Evolutionary conservation across 345 rosid species (phyloP).

Genomic region (Brassica nigra): DNA sequence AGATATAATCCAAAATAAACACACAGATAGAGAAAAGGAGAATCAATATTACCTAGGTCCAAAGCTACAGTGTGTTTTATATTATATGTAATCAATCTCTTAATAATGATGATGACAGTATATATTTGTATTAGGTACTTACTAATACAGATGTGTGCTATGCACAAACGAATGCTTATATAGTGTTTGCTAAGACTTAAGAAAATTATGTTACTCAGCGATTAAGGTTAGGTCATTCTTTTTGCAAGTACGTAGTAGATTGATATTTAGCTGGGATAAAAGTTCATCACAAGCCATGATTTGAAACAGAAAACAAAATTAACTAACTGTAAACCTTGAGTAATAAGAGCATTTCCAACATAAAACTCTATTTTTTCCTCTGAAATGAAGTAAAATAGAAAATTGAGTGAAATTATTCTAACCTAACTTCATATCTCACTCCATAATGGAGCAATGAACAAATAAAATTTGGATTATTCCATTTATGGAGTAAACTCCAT

Average conservation of each 20-base stretch:
- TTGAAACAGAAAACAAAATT: no score
- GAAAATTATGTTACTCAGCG: not conserved
- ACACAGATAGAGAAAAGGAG: conserved; percentile 14
- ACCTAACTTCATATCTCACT: no score
- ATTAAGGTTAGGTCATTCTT: not conserved
- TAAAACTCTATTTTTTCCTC: no score
- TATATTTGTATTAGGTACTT: not conserved
- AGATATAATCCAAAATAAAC: conserved; percentile 9
- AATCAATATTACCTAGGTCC: conserved; percentile 31
- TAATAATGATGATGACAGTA: not conserved
- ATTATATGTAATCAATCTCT: not conserved
- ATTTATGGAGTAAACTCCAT: no score
- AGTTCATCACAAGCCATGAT: no score
- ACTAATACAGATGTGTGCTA: not conserved
- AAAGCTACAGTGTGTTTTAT: conserved; percentile 15
- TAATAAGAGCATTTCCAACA: no score
- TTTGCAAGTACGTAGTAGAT: not conserved
- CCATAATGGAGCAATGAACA: no score
- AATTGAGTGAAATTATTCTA: no score
- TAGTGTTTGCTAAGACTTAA: not conserved
- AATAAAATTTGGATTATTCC: no score
- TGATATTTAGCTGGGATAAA: no score
- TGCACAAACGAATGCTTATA: not conserved
- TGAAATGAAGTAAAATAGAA: no score
- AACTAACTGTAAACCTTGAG: no score